These are phyloP conservation scores for Entomophthora muscae DNA, from an alignment of 371 early-diverging fungal species.

Conservation along the genomic window DNA sequence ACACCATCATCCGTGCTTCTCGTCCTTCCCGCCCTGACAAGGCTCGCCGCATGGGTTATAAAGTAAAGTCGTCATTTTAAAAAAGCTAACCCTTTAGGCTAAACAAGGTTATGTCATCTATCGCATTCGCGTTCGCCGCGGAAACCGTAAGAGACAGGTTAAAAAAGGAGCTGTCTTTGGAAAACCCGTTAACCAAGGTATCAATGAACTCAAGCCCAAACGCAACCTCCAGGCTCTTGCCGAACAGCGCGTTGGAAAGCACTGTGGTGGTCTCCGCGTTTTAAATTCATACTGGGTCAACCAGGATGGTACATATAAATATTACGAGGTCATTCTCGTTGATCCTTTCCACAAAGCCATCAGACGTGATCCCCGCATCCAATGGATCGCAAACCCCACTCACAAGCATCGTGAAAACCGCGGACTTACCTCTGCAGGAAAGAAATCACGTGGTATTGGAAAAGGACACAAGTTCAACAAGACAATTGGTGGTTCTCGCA, in stretches of 20 bases:
- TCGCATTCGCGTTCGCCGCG: slow-evolving; percentile 96
- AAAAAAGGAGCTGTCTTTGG: slow-evolving; percentile 96
- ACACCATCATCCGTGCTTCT: slow-evolving; percentile 92
- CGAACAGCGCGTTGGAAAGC: slow-evolving; percentile 94
- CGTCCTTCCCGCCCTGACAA: slow-evolving; percentile 97
- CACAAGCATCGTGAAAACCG: slow-evolving; percentile 98
- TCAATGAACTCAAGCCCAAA: slow-evolving; percentile 92
- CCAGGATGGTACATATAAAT: slow-evolving; percentile 97
- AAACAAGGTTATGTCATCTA: slow-evolving; percentile 98
- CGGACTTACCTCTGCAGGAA: slow-evolving; percentile 92
- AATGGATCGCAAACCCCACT: slow-evolving; percentile 95
- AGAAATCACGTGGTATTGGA: slow-evolving; percentile 94
- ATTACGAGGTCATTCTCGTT: slow-evolving; percentile 97
- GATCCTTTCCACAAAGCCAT: slow-evolving; percentile 95
- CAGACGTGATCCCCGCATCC: slow-evolving; percentile 93
- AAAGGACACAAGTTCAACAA: slow-evolving; percentile 98
- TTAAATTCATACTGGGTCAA: slow-evolving; percentile 99
- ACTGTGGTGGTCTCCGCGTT: slow-evolving; percentile 87
- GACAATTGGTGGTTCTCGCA: slow-evolving; percentile 92
- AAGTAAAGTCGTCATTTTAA: slow-evolving; percentile 17
- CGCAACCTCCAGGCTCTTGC: slow-evolving; percentile 84
- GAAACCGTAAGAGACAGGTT: slow-evolving; percentile 90
- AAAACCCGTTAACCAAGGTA: slow-evolving; percentile 95
- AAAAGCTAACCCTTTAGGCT: slow-evolving; percentile 23
- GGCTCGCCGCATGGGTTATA: slow-evolving; percentile 98